Base-by-base conservation (phyloP, 495 filamentous ascomycete genomes). In the Penicillium ucsense region DNA sequence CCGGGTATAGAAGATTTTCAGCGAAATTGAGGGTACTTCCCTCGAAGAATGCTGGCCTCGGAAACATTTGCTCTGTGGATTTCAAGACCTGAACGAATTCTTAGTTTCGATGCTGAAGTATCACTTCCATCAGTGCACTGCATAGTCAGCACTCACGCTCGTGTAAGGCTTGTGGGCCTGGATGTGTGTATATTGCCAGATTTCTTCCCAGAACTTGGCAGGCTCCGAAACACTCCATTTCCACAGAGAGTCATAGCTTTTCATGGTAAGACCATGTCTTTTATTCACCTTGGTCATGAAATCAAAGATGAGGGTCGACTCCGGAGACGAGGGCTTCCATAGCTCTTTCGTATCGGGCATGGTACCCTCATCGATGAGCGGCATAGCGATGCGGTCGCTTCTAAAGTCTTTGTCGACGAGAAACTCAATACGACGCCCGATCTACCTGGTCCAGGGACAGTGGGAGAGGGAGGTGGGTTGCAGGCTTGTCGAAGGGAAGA, bases 1-100 rank as follows among this genome's bases (percentile, higher is more conserved):
- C 66, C 4, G 90, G 89, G 60, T 80, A 94, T 5, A 96, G 77
- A 31, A 96, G 74, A 64, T 96, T 96, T 68, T 95, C 86, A 27
- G 89, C 88, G 62, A 95, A 95, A 59, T 96, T 96, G 46, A 95
- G 69, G 40, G 68, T 80, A 12, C 85, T 80, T 5, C 83, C 85
- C 36, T 78, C 62, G 60, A 94, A 98, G 72, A 94, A 96, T 29
- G 74, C 66, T 2, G 92, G 89, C 35, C 86, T 78, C 8, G 92
- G 92, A 57, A 92, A 96, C 67, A 98, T 83, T 12, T 76, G 63
- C 2, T 80, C 70, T 41, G 76, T 60, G 31, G 77, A 64, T 31
- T 82, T 73, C 9, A 96, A 67, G 28, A 88, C 85, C 88, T 94
- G 6, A 8, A 5, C 6, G 8, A 8, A 8, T 3, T 4, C 20